Percentiles rank a stretch among this genome's conserved stretches.
These are phyloP conservation scores for Priceomyces medius DNA, from an alignment of 805 yeast genomes.

Conservation along the genomic window DNA sequence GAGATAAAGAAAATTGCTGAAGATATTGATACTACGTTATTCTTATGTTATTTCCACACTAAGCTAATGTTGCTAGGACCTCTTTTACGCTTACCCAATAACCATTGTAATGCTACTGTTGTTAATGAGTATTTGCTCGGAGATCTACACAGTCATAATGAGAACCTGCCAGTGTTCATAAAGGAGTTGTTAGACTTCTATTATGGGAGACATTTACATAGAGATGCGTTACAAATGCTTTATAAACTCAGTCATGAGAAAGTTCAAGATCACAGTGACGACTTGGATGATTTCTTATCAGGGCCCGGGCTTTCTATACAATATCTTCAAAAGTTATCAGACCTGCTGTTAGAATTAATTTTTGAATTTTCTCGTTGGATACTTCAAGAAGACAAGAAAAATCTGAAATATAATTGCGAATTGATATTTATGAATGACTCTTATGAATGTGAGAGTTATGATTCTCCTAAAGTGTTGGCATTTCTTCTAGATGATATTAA, in stretches of 20 bases:
- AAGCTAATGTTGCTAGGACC: conserved; percentile 80
- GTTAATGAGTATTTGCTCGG: conserved; percentile 55
- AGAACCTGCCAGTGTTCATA: conserved; percentile 39
- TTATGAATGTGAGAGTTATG: conserved; percentile 56
- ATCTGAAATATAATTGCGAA: conserved; percentile 36
- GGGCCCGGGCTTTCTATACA: conserved; percentile 49
- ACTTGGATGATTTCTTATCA: conserved; percentile 25
- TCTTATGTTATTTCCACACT: conserved; percentile 67
- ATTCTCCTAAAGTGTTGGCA: conserved; percentile 52
- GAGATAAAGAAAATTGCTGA: conserved; percentile 33
- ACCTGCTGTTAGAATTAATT: conserved; percentile 50
- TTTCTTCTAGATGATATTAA: conserved; percentile 38
- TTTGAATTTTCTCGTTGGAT: conserved; percentile 58
- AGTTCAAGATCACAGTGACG: conserved; percentile 14
- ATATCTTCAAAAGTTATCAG: conserved; percentile 57
- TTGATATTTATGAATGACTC: conserved; percentile 66
- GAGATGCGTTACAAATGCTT: conserved; percentile 64
- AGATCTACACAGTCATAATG: conserved; percentile 25
- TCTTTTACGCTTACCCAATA: conserved; percentile 66
- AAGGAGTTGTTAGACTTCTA: conserved; percentile 79
- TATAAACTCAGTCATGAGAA: conserved; percentile 25
- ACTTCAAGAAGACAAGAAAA: conserved; percentile 27
- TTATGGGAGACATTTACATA: conserved; percentile 58
- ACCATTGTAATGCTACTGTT: conserved; percentile 64
- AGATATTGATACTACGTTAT: conserved; percentile 74